phyloP scores from a whole-genome alignment of 352 stramenopile genomes.

The Pelagophyceae sp. region DNA sequence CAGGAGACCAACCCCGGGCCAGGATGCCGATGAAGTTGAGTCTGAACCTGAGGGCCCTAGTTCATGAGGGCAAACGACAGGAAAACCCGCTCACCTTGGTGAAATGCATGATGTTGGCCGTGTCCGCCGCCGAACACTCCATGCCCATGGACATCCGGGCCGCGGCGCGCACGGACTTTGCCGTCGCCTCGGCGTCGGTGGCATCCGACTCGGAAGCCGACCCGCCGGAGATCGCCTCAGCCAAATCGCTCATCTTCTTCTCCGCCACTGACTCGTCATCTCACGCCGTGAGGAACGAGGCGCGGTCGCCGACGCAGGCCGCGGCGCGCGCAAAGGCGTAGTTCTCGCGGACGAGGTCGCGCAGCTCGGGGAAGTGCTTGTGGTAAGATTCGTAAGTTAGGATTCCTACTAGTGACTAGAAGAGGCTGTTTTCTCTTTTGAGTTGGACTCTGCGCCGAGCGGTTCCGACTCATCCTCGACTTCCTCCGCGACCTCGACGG shows the following conservation, averaged over 20 bases:
- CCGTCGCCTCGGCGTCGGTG: constrained; percentile 80
- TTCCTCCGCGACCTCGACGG: too few relatives aligned
- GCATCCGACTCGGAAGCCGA: constrained; percentile 74
- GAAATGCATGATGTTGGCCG: constrained; percentile 99
- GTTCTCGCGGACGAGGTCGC: constrained; percentile 99
- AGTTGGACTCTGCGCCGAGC: too few relatives aligned
- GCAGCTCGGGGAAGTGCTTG: constrained; percentile 99
- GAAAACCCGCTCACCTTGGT: too few relatives aligned
- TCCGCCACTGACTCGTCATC: not conserved
- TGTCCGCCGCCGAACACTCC: constrained; percentile 97
- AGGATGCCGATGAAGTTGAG: too few relatives aligned
- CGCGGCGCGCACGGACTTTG: constrained; percentile 85
- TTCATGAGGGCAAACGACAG: too few relatives aligned
- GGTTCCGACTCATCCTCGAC: too few relatives aligned
- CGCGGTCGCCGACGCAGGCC: constrained; percentile 85
- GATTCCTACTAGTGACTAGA: too few relatives aligned
- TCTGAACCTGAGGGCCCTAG: too few relatives aligned
- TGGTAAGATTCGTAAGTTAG: constrained; percentile 99
- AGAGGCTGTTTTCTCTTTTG: too few relatives aligned
- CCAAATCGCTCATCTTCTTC: constrained; percentile 56
- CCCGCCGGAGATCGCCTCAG: constrained; percentile 28
- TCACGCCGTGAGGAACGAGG: constrained; percentile 22
- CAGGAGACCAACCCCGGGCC: too few relatives aligned
- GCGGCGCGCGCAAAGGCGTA: constrained; percentile 95
- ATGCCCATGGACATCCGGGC: constrained; percentile 96